Base-by-base conservation (phyloP, 1,284 basidiomycete species). In the Ceraceosorus guamensis region DNA sequence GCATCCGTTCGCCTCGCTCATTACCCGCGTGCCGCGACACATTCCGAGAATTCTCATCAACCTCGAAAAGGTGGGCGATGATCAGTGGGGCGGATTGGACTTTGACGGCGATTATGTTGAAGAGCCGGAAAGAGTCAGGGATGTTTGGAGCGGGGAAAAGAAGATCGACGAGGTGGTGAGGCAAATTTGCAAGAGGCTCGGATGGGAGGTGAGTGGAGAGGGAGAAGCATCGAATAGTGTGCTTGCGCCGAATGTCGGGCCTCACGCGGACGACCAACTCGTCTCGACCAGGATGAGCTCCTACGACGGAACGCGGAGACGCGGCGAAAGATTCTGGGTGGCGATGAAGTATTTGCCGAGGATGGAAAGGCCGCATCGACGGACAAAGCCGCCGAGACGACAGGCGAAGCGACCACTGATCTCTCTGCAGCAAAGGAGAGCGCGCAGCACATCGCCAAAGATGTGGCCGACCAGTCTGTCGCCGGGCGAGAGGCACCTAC, bases 1-100 rank as follows among this genome's bases (percentile, higher is more conserved):
- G 1, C 79, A 81, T 30, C 82, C 82, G 1, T 83, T 83, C 64
- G 81, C 82, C 2, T 77, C 77, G 1, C 73, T 83, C 1, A 75
- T 82, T 16, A 70, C 79, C 56, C 67, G 73, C 8, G 81, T 82
- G 4, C 65, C 75, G 0, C 33, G 59, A 2, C 32, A 55, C 8
- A 79, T 77, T 32, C 81, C 81, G 0, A 73, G 82, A 0, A 34
- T 82, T 10, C 75, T 83, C 8, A 78, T 83, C 69, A 83, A 83
- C 67, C 73, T 81, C 37, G 81, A 83, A 66, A 60, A 73, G 0
- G 82, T 82, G 10, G 82, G 81, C 14, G 78, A 80, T 55, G 61
- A 71, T 53, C 71, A 70, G 33, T 52, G 70, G 44, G 49, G 52
- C 8, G 73, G 73, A 0, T 76, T 76, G 48, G 73, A 75, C 39